A percentile compares a stretch with the other conserved stretches of the same genome.
Conservation (phyloP, 2,329 filamentous ascomycete genomes). For the Trichoderma koningiopsis region DNA sequence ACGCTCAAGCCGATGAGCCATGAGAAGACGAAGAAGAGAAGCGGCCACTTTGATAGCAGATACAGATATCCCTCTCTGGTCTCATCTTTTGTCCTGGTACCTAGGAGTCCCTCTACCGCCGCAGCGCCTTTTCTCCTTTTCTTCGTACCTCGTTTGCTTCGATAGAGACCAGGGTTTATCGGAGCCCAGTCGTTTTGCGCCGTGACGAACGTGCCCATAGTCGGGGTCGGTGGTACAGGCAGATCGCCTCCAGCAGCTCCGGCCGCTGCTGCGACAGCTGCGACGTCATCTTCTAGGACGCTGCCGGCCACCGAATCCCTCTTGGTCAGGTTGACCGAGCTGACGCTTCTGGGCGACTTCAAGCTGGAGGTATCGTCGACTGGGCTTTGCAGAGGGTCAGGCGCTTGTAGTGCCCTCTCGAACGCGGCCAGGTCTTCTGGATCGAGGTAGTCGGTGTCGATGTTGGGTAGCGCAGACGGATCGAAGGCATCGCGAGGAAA, state of each 20-base stretch:
- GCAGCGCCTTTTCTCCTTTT: conserved; percentile 44
- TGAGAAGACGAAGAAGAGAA: conserved; percentile 75
- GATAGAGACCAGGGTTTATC: conserved; percentile 69
- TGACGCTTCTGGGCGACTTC: conserved; percentile 46
- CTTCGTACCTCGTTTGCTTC: conserved; percentile 43
- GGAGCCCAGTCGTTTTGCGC: conserved; percentile 97
- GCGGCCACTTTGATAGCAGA: conserved; percentile 85
- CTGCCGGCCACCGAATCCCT: conserved; percentile 41
- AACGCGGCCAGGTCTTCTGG: conserved; percentile 76
- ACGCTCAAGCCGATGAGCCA: conserved; percentile 75
- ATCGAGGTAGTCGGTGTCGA: conserved; percentile 73
- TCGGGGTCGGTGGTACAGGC: conserved; percentile 32
- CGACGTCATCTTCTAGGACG: conserved; percentile 38
- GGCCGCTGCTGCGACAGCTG: conserved; percentile 43
- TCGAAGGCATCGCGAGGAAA: conserved; percentile 68
- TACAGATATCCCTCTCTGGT: conserved; percentile 94
- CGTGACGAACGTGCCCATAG: conserved; percentile 67
- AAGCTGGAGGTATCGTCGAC: conserved; percentile 52
- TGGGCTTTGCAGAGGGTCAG: conserved; percentile 69
- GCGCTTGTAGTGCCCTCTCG: conserved; percentile 77
- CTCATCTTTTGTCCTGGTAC: conserved; percentile 77
- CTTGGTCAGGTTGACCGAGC: conserved; percentile 48
- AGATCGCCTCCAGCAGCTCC: conserved; percentile 45
- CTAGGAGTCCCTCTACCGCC: conserved; percentile 45
- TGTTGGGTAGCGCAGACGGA: conserved; percentile 72